phyloP scores from a whole-genome alignment of 768 basidiomycete species.

The Suillus ampliporus region DNA sequence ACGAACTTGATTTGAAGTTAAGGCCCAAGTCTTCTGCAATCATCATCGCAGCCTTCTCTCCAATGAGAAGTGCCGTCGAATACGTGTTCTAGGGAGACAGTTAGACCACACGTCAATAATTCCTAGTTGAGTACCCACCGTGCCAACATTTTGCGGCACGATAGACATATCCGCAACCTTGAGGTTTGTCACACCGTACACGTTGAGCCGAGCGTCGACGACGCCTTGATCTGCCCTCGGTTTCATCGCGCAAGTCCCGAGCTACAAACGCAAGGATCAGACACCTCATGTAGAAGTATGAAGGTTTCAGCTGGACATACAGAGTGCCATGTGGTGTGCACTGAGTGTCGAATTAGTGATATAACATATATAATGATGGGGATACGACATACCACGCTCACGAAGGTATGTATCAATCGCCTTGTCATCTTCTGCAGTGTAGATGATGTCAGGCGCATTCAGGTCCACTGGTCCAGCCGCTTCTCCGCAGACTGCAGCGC shows the following conservation, averaged over 20 bases:
- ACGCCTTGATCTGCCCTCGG: constrained; percentile 63
- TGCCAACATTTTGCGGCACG: constrained; percentile 42
- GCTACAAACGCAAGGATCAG: constrained; percentile 34
- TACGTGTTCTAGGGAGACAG: constrained; percentile 23
- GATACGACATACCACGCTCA: constrained; percentile 19
- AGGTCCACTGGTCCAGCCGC: constrained; percentile 26
- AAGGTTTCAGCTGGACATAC: constrained; percentile 17
- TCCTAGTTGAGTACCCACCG: constrained; percentile 24
- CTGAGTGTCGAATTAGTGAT: constrained; percentile 17
- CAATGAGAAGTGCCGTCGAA: constrained; percentile 29
- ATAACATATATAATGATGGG: not conserved
- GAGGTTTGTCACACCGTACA: constrained; percentile 61
- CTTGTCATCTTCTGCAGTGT: constrained; percentile 41
- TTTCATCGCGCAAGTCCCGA: constrained; percentile 74
- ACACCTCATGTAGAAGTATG: not conserved
- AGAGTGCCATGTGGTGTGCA: constrained; percentile 39
- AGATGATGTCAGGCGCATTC: constrained; percentile 36
- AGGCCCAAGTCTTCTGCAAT: constrained; percentile 28
- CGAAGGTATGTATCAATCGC: constrained; percentile 38
- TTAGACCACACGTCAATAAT: not conserved
- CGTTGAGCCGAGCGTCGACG: constrained; percentile 62
- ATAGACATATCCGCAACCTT: constrained; percentile 63
- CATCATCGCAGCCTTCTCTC: constrained; percentile 28
- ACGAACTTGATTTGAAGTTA: not conserved
- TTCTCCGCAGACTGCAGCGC: constrained; percentile 33